Conservation (phyloP, 352 stramenopile species). For the Aphanomyces stellatus region DNA sequence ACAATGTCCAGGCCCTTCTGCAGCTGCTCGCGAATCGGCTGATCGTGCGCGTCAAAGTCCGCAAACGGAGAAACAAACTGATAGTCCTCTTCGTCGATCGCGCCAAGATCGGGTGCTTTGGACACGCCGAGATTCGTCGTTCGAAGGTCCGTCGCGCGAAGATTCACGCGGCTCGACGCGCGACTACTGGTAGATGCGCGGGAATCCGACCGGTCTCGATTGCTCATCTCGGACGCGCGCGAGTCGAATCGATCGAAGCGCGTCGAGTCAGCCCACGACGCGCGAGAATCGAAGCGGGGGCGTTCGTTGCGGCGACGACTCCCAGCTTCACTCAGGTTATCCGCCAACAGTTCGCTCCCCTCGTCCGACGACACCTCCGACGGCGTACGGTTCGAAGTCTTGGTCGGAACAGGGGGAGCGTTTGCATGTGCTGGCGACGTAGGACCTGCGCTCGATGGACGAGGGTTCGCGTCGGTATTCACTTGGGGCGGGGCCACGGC, state of each 20-base stretch:
- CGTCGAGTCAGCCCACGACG: constrained; percentile 79
- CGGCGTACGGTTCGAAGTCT: not conserved
- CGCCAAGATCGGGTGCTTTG: constrained; percentile 57
- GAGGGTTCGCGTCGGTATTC: too few relatives aligned
- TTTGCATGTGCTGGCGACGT: not conserved
- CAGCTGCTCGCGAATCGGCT: constrained; percentile 75
- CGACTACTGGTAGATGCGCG: constrained; percentile 33
- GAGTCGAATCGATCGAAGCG: constrained; percentile 77
- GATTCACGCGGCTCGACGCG: constrained; percentile 38
- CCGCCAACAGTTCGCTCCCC: not conserved
- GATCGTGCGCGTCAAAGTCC: constrained; percentile 75
- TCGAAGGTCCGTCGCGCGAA: constrained; percentile 74
- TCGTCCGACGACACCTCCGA: constrained; percentile 4
- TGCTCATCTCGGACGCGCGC: constrained; percentile 53
- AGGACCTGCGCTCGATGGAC: too few relatives aligned
- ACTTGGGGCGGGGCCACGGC: not conserved
- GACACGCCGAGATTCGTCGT: constrained; percentile 33
- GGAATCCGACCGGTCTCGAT: constrained; percentile 54
- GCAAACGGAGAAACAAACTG: constrained; percentile 64
- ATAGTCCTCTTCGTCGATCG: constrained; percentile 70
- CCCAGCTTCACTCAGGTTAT: not conserved
- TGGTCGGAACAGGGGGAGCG: not conserved
- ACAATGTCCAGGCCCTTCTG: constrained; percentile 74
- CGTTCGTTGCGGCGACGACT: constrained; percentile 31
- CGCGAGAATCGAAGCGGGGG: constrained; percentile 71